Evolutionary conservation across 257 asterid species (phyloP).

Genomic region (Leonotis leonurus): DNA sequence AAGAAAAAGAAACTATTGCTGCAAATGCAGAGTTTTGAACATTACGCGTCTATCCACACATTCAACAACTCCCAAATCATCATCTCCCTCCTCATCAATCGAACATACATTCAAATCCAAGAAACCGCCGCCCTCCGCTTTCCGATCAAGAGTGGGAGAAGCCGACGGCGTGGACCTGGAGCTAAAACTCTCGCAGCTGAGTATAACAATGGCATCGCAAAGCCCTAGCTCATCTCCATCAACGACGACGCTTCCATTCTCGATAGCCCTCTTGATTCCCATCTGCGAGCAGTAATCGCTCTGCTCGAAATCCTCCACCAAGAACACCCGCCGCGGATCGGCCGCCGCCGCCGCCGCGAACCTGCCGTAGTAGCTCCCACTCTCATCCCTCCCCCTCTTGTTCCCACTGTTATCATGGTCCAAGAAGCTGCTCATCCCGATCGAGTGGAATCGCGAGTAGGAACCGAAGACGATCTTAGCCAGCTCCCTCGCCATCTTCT

Average conservation of each 20-base stretch:
- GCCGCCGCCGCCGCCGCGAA: conserved; percentile 31
- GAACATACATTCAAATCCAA: conserved; percentile 74
- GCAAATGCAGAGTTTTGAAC: conserved; percentile 35
- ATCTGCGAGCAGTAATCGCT: conserved; percentile 39
- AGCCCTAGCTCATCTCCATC: conserved; percentile 31
- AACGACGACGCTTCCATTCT: conserved; percentile 41
- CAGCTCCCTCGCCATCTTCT: conserved; percentile 50
- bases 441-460: conserved; percentile 30
- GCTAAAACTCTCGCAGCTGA: conserved; percentile 45
- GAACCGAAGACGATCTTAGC: conserved; percentile 75
- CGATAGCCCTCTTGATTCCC: conserved; percentile 48
- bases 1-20: no score
- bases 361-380: conserved; percentile 38
- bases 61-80: conserved; percentile 49
- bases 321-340: conserved; percentile 62
- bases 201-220: conserved; percentile 58
- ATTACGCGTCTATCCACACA: conserved; percentile 51
- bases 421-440: conserved; percentile 38
- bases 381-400: conserved; percentile 54
- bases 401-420: conserved; percentile 26
- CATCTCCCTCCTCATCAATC: conserved; percentile 38
- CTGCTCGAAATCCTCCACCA: conserved; percentile 56
- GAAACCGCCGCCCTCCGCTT: conserved; percentile 14
- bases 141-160: conserved; percentile 23
- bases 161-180: conserved; percentile 37